phyloP scores from a whole-genome alignment of 2,329 filamentous ascomycete species.

The Seiridium cupressi region DNA sequence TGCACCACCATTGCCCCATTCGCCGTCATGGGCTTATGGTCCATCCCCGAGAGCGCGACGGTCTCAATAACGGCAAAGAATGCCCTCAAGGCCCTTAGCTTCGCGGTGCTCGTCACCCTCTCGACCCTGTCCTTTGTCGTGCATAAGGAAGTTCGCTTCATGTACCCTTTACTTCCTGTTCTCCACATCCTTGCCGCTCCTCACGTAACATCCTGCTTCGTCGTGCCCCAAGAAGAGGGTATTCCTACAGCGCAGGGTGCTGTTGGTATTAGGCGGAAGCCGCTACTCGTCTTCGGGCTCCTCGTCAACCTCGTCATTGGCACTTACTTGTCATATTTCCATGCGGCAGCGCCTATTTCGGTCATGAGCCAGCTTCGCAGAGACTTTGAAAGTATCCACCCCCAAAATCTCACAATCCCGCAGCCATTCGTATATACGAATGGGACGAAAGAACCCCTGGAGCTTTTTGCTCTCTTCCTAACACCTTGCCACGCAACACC shows the following conservation, averaged over 20 bases:
- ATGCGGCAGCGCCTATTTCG: slow-evolving; percentile 76
- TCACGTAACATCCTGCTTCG: slow-evolving; percentile 65
- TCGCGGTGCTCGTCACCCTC: slow-evolving; percentile 59
- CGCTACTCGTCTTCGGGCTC: slow-evolving; percentile 57
- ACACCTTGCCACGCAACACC: slow-evolving; percentile 96
- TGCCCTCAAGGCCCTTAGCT: slow-evolving; percentile 54
- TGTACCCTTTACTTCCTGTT: slow-evolving; percentile 87
- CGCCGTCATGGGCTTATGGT: slow-evolving; percentile 62
- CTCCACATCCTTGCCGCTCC: slow-evolving; percentile 78
- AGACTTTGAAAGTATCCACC: slow-evolving; percentile 63
- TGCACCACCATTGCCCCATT: slow-evolving; percentile 84
- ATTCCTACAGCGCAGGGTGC: slow-evolving; percentile 23
- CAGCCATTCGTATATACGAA: slow-evolving; percentile 21
- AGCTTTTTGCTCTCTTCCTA: slow-evolving; percentile 74
- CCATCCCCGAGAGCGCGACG: slow-evolving; percentile 32
- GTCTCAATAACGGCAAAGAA: slow-evolving; percentile 34
- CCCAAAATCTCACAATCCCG: slow-evolving; percentile 32
- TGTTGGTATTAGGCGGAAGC: slow-evolving; percentile 44
- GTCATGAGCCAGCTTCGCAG: slow-evolving; percentile 74
- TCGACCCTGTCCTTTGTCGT: slow-evolving; percentile 71
- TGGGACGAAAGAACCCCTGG: slow-evolving; percentile 28
- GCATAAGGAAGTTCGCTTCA: slow-evolving; percentile 97
- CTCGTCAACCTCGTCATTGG: slow-evolving; percentile 69
- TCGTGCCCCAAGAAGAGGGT: slow-evolving; percentile 30
- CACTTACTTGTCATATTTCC: slow-evolving; percentile 70